These are phyloP conservation scores for Allium fistulosum DNA, from an alignment of 106 monocot species.

Conservation along the genomic window DNA sequence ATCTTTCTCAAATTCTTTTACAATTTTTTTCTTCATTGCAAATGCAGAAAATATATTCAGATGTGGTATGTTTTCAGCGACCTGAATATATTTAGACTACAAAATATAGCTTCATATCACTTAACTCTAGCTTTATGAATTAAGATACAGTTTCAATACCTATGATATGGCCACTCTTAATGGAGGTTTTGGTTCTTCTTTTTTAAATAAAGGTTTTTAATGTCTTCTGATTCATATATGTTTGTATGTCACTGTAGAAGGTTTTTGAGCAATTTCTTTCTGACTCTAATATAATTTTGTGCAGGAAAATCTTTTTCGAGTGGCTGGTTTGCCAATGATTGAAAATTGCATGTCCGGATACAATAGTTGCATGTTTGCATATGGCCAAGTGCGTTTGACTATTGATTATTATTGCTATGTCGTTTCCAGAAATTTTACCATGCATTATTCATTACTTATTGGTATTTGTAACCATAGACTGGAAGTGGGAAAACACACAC, in stretches of 20 bases:
- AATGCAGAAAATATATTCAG: background rate
- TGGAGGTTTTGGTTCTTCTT: too few species aligned
- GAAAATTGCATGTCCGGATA: conserved; percentile 98
- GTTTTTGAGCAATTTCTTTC: too few species aligned
- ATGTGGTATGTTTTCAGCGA: background rate
- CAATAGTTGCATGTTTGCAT: conserved; percentile 97
- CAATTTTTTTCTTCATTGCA: too few species aligned
- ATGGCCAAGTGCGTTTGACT: conserved; percentile 66
- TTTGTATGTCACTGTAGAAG: too few species aligned
- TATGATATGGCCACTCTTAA: too few species aligned
- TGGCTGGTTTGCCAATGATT: conserved; percentile 83
- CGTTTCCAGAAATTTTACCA: background rate
- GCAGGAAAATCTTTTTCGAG: conserved; percentile 86
- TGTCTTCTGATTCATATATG: too few species aligned
- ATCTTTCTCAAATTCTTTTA: too few species aligned
- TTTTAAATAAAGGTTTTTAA: too few species aligned
- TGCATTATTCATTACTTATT: background rate
- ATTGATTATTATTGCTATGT: background rate
- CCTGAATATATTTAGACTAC: too few species aligned
- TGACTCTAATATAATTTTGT: background rate
- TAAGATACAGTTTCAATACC: too few species aligned
- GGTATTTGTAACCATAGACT: conserved; percentile 44
- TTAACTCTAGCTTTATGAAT: too few species aligned
- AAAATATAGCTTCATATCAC: too few species aligned
- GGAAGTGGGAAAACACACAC: conserved; percentile 97